A percentile compares a stretch with the other conserved stretches of the same genome.
phyloP scores from a whole-genome alignment of 1,284 basidiomycete genomes.

The Ganoderma lingzhi region DNA sequence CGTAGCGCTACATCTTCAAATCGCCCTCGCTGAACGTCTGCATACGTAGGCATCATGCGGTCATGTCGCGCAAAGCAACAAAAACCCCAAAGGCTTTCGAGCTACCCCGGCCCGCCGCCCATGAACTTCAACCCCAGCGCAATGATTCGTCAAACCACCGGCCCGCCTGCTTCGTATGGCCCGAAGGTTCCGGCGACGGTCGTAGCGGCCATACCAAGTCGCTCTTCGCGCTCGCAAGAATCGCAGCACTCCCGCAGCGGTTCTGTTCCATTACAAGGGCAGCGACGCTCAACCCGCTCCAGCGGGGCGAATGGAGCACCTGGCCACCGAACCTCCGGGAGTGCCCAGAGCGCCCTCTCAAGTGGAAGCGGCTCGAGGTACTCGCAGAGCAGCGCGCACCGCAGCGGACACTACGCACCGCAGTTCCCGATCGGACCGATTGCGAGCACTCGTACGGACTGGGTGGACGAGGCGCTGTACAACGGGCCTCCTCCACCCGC shows the following conservation, averaged over 20 bases:
- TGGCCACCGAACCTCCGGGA: conserved; percentile 16
- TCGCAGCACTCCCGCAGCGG: conserved; percentile 14
- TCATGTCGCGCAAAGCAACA: conserved; percentile 16
- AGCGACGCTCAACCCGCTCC: conserved; percentile 7
- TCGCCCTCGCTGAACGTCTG: neutral
- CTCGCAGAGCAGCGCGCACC: neutral
- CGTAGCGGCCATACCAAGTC: conserved; percentile 6
- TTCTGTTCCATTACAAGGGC: conserved; percentile 5
- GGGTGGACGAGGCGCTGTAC: conserved; percentile 55
- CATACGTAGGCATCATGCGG: conserved; percentile 18
- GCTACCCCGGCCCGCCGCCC: conserved; percentile 26
- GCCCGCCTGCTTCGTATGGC: conserved; percentile 18
- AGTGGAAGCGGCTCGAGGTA: conserved; percentile 15
- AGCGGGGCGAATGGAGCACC: conserved; percentile 7
- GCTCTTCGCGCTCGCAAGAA: conserved; percentile 10
- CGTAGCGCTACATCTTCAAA: neutral
- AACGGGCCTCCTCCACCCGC: conserved; percentile 44
- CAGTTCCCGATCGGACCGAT: conserved; percentile 27
- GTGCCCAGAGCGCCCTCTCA: conserved; percentile 17
- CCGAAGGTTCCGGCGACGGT: conserved; percentile 22
- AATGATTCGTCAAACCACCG: conserved; percentile 18
- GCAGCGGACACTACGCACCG: conserved; percentile 30
- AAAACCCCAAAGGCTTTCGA: conserved; percentile 24
- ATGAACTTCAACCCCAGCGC: conserved; percentile 26
- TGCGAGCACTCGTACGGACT: conserved; percentile 43